Evolutionary conservation across 129 eudicot species (phyloP), one percentile per base, ranked within the genome.

Genomic region (Artemisia tridentata): DNA sequence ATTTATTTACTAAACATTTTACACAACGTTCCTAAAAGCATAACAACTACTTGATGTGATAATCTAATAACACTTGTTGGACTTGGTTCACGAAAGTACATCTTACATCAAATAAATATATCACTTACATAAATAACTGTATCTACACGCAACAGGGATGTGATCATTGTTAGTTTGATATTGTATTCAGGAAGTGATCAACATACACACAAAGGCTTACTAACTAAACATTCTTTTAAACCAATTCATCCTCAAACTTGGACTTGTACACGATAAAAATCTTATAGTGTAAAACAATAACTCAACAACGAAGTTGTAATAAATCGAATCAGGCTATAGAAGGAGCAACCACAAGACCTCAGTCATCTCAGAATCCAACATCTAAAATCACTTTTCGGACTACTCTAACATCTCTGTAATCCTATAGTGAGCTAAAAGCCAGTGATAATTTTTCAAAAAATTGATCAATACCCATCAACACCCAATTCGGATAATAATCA

Each of bases 381-480:
- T 34, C 9, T 5, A 34, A 34, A 34, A 34, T 34, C 7, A 34
- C 41, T 34, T 34, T 34, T 34, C 8, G 41, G 41, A 0, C 41
- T 34, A 0, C 41, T 34, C 1, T 34, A 34, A 34, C 8, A 34
- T 34, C 4, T 27, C 31, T 27, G 3, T 27, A 27, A 27, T 34
- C 9, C 41, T 5, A 34, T 5, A 34, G 41, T 29, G 41, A 34
- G 41, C 41, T 5, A 34, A 34, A 34, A 34, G 41, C 1, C 41
- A 34, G 41, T 34, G 31, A 27, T 27, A 27, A 27, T 27, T 31
- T 31, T 31, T 31, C 7, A 5, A 31, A 31, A 31, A 31, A 5
- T 60, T 29, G 17, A 77, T 20, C 34, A 59, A 68, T 9, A 61
- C 65, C 64, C 75, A 76, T 72, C 76, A 72, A 12, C 11, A 59